phyloP scores from a whole-genome alignment of 768 basidiomycete species.

The Lentinula sp. region DNA sequence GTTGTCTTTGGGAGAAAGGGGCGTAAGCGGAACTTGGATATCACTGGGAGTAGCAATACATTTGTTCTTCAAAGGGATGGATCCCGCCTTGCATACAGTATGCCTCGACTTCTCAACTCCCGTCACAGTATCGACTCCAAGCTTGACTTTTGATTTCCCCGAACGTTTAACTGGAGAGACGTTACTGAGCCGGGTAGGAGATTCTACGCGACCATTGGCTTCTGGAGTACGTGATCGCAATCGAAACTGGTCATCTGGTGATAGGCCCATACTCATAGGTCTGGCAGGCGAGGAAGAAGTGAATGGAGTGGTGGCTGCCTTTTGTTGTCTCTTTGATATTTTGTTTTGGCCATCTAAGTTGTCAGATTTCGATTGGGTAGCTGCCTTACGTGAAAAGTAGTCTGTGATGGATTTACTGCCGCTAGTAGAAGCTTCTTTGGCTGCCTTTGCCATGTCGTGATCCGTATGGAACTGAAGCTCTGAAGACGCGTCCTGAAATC shows the following conservation, averaged over 20 bases:
- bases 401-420: conserved; percentile 33
- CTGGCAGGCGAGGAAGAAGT: conserved; percentile 5
- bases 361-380: conserved; percentile 16
- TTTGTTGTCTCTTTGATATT: not conserved
- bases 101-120: conserved; percentile 21
- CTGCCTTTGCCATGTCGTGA: conserved; percentile 15
- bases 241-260: conserved; percentile 8
- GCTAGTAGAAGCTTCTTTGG: conserved; percentile 19
- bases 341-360: conserved; percentile 7
- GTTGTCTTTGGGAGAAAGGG: conserved; percentile 11
- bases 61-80: conserved; percentile 15
- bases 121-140: conserved; percentile 30
- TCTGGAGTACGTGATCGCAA: not conserved
- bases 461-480: not conserved
- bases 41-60: conserved; percentile 10
- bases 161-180: conserved; percentile 3
- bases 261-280: conserved; percentile 5
- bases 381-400: conserved; percentile 34
- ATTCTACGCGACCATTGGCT: not conserved
- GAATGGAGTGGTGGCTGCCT: not conserved
- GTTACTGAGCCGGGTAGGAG: not conserved
- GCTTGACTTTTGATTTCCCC: conserved; percentile 26
- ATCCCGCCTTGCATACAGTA: conserved; percentile 24
- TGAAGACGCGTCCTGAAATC: not conserved
- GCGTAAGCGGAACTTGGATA: conserved; percentile 4